Percentiles rank a stretch among this genome's conserved stretches.
Conservation (phyloP, 768 basidiomycete genomes). For the Ramaria rubella region DNA sequence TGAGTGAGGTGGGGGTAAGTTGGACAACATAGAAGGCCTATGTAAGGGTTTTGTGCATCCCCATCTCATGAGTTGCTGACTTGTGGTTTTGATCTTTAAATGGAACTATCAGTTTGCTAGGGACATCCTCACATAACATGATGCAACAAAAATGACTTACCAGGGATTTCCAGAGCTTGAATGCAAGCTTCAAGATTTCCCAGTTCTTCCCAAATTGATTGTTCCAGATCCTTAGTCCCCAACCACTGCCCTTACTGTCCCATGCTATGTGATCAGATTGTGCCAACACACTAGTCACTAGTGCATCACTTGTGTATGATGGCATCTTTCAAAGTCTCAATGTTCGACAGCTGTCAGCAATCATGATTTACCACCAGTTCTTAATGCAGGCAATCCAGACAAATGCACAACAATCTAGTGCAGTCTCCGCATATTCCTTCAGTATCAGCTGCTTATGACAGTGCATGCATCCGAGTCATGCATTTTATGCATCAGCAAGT, state of each 20-base stretch:
- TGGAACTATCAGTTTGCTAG: slow-evolving; percentile 9
- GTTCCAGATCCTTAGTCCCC: slow-evolving; percentile 2
- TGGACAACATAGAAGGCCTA: background rate
- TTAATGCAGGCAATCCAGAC: slow-evolving; percentile 68
- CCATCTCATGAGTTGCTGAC: background rate
- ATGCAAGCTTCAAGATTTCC: slow-evolving; percentile 60
- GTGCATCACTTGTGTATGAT: slow-evolving; percentile 1
- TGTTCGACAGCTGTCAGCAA: slow-evolving; percentile 49
- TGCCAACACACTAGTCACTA: slow-evolving; percentile 7
- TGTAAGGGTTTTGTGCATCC: background rate
- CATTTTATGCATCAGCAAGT: slow-evolving; percentile 9
- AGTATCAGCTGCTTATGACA: slow-evolving; percentile 70
- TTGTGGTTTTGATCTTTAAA: background rate
- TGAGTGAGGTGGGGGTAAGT: slow-evolving; percentile 1
- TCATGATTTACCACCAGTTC: slow-evolving; percentile 65
- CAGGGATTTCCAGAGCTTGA: slow-evolving; percentile 58
- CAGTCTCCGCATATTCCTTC: slow-evolving; percentile 66
- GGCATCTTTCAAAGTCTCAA: background rate
- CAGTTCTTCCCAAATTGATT: slow-evolving; percentile 58
- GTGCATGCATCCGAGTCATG: slow-evolving; percentile 38
- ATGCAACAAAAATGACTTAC: slow-evolving; percentile 54
- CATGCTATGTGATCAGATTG: slow-evolving; percentile 6
- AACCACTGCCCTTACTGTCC: background rate
- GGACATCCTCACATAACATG: slow-evolving; percentile 2
- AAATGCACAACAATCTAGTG: slow-evolving; percentile 63